Evolutionary conservation across 495 filamentous ascomycete genomes (phyloP), one percentile per base, ranked within the genome.

Genomic region (Penicillium lividum): DNA sequence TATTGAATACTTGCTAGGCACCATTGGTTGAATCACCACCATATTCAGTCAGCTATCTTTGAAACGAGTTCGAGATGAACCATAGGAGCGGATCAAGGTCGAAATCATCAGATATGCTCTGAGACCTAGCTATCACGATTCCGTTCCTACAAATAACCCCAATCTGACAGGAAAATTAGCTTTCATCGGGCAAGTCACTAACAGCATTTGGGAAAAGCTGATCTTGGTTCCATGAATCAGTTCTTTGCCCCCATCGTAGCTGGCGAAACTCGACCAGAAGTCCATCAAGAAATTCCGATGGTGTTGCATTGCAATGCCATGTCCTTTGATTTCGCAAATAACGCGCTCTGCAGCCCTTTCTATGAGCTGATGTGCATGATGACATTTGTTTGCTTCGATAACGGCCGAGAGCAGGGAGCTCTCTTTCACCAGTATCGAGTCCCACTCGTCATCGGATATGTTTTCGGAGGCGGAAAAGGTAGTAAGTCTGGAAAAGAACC

Each of bases 351-450:
- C 30, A 43, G 44, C 31, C 30, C 29, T 48, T 56, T 28, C 29
- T 36, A 28, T 56, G 10, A 1, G 29, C 11, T 48, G 43, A 56
- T 56, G 43, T 28, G 29, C 18, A 9, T 48, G 3, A 36, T 56
- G 30, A 33, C 49, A 38, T 48, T 56, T 15, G 18, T 57, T 57
- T 34, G 46, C n/a, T 43, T 57, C 36, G 10, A 57, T 57, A 11
- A 33, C 22, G 15, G 54, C 46, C 36, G 22, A 57, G 29, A 42
- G 28, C 15, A 51, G 50, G 15, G 34, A 34, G 16, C 31, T 57
- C 15, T 57, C 34, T 57, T 56, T 56, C 10, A 34, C 45, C 13
- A 57, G 13, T 27, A 57, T 31, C 25, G 45, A 33, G 34, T 30
- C 33, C 54, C 22, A 51, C 33, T 57, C 34, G 5, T 15, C 45